phyloP scores from a whole-genome alignment of 179 eudicot species.

The Silene coronaria region DNA sequence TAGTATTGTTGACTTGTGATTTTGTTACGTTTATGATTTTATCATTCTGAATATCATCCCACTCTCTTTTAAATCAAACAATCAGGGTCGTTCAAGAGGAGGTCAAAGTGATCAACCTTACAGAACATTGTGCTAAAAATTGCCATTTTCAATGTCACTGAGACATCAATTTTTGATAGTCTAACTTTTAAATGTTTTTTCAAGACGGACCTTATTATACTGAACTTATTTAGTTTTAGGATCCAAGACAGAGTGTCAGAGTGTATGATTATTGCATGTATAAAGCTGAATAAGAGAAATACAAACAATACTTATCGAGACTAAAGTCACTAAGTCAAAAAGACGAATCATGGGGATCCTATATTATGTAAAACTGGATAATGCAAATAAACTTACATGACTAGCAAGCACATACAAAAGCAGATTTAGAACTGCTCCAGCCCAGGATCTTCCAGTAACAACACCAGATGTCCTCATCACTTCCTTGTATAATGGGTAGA shows the following conservation, averaged over 20 bases:
- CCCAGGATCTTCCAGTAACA: conserved; percentile 54
- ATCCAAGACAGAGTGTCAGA: no score
- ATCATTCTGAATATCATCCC: not conserved
- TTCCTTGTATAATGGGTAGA: conserved; percentile 44
- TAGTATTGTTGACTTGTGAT: not conserved
- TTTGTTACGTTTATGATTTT: not conserved
- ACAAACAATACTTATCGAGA: no score
- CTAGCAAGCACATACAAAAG: conserved; percentile 64
- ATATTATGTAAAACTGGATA: not conserved
- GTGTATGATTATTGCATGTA: no score
- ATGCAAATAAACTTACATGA: conserved; percentile 47
- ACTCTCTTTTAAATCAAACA: not conserved
- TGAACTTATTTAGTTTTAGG: no score
- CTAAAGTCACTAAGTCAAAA: not conserved
- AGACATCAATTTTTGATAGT: no score
- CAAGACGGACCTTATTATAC: no score
- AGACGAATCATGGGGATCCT: not conserved
- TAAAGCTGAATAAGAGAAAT: no score
- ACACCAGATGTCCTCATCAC: conserved; percentile 55
- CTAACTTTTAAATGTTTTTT: no score
- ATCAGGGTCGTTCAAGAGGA: not conserved
- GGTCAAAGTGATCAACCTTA: no score
- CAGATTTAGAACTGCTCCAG: conserved; percentile 66
- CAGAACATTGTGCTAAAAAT: no score
- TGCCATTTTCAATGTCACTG: no score